Evolutionary conservation across 495 filamentous ascomycete species (phyloP).

Genomic region (Lasiosphaeria hispida): DNA sequence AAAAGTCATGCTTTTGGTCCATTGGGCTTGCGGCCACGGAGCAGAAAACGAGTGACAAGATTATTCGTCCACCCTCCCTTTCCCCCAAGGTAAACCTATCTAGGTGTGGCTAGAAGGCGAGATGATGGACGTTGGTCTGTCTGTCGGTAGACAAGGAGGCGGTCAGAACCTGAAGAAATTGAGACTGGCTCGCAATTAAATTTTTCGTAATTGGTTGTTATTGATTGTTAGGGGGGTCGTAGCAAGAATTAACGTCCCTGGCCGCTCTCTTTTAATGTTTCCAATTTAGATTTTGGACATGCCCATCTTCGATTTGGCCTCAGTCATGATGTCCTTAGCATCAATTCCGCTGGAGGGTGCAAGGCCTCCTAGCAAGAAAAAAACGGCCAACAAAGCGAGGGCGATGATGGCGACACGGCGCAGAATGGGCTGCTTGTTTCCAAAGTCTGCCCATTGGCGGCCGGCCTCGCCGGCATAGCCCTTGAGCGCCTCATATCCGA

Average conservation of each 20-base stretch:
- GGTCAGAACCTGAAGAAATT: conserved; percentile 1
- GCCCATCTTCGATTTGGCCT: conserved; percentile 48
- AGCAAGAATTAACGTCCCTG: neutral
- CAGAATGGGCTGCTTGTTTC: conserved; percentile 65
- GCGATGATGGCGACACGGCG: conserved; percentile 74
- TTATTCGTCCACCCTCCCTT: too few relatives aligned
- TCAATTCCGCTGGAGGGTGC: conserved; percentile 51
- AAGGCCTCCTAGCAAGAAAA: conserved; percentile 64
- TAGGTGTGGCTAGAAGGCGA: too few relatives aligned
- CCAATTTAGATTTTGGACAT: conserved; percentile 16
- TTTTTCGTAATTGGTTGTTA: neutral
- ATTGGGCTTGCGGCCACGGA: too few relatives aligned
- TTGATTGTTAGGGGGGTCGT: too few relatives aligned
- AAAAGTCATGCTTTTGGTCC: too few relatives aligned
- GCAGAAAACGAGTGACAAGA: too few relatives aligned
- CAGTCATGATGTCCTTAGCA: conserved; percentile 42
- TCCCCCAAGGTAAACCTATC: too few relatives aligned
- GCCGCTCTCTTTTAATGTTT: neutral
- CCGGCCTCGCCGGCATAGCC: conserved; percentile 67
- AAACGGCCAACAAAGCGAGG: conserved; percentile 51
- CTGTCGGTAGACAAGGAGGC: neutral
- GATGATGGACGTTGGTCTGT: too few relatives aligned
- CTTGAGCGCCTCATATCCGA: conserved; percentile 81
- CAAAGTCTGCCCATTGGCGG: conserved; percentile 85
- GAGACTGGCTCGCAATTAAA: conserved; percentile 10